Base-by-base conservation (phyloP, 805 yeast species). In the Saccharomycopsis fermentans region DNA sequence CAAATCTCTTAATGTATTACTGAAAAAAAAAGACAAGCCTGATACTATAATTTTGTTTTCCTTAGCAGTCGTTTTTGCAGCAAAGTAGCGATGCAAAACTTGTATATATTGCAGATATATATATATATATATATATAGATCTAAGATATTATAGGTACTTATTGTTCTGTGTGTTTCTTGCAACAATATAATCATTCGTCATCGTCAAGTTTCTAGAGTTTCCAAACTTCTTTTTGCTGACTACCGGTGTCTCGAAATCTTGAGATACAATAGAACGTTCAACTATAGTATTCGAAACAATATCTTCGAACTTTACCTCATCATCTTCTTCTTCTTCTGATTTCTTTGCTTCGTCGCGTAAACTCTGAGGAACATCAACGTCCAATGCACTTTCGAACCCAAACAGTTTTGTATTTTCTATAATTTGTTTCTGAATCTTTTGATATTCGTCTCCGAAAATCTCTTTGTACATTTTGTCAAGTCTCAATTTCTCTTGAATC, bases 371-470 rank as follows among this genome's bases (percentile, higher is more conserved):
- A 12, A 48, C 11, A 6, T 24, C 34, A 16, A 36, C 52, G 11
- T 50, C 34, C 8, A 57, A n/a, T 2, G 54, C 29, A 4, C 57
- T 24, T 2, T 26, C 32, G 17, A 52, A 39, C 1, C 59, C 59
- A 37, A 26, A 50, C 24, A 43, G 50, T 17, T 53, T 47, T 37
- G 55, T 36, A 21, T 60, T 60, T 6, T 32, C 53, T 4, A 39
- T 50, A 6, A 61, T 55, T 24, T 58, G 58, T 29, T 34, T 16
- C 32, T 61, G 61, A 16, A 61, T 57, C 27, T 54, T 27, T 39
- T 54, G 12, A 21, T 54, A 61, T 16, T 59, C 58, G 19, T 53
- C 61, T 6, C 63, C 63, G 50, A 61, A 61, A 14, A 61, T 50
- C 14, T 59, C 63, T 34, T 59, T 52, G 35, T 61, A 61, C 48